A percentile compares a stretch with the other conserved stretches of the same genome.
phyloP scores from a whole-genome alignment of 768 basidiomycete genomes.

The Kwoniella shandongensis region DNA sequence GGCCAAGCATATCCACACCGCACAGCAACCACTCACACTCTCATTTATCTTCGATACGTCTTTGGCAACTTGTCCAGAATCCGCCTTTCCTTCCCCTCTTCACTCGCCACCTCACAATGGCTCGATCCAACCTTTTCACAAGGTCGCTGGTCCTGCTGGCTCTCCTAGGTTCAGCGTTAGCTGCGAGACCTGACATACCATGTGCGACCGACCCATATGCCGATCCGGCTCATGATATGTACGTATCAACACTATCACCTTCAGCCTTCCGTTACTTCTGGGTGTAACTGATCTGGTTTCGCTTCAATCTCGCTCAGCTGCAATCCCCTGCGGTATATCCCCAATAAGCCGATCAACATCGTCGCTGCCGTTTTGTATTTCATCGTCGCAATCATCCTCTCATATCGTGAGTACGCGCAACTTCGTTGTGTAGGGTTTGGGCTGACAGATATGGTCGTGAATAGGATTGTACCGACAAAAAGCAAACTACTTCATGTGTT shows the following conservation, averaged over 20 bases:
- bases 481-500: constrained; percentile 45
- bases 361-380: constrained; percentile 46
- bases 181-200: no score
- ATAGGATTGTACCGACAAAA: constrained; percentile 29
- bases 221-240: constrained; percentile 16
- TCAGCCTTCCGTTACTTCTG: not conserved
- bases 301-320: constrained; percentile 27
- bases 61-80: no score
- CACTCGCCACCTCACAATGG: no score
- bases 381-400: constrained; percentile 41
- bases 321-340: constrained; percentile 53
- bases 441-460: not conserved
- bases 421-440: no score
- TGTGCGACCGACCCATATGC: constrained; percentile 20
- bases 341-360: constrained; percentile 39
- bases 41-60: no score
- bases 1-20: no score
- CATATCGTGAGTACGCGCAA: constrained; percentile 37
- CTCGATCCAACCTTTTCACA: no score
- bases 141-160: no score
- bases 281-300: not conserved
- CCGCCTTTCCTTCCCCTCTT: no score
- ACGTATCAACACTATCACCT: not conserved
- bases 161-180: no score
- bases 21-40: no score